phyloP scores from a whole-genome alignment of 1,284 basidiomycete species.

The Flammula alnicola region DNA sequence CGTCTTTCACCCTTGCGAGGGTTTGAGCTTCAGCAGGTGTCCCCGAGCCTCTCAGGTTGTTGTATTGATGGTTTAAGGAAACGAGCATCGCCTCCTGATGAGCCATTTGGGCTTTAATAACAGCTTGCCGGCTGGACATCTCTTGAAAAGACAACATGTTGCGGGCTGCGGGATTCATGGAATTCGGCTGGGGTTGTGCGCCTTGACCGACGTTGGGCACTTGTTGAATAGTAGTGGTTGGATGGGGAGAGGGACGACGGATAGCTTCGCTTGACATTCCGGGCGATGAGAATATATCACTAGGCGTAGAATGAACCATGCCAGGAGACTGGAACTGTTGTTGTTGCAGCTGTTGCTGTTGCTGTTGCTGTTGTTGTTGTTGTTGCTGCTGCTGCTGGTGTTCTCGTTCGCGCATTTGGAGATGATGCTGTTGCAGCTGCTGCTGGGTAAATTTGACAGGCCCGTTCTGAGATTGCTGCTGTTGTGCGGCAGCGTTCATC shows the following conservation, averaged over 20 bases:
- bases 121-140: no score
- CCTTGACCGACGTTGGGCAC: conserved; percentile 23
- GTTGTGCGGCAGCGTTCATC: conserved; percentile 46
- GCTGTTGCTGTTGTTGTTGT: conserved; percentile 27
- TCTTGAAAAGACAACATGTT: conserved; percentile 3
- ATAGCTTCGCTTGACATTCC: conserved; percentile 43
- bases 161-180: no score
- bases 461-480: conserved; percentile 47
- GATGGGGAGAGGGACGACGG: conserved; percentile 55
- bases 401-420: no score
- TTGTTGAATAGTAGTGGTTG: conserved; percentile 30
- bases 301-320: conserved; percentile 38
- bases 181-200: conserved; percentile 12
- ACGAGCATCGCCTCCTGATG: no score
- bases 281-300: conserved; percentile 47
- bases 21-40: no score
- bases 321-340: conserved; percentile 34
- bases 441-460: conserved; percentile 36
- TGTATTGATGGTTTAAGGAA: no score
- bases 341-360: conserved; percentile 29
- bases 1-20: no score
- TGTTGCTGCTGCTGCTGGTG: conserved; percentile 18
- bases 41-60: no score
- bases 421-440: conserved; percentile 17
- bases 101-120: no score